phyloP scores from a whole-genome alignment of 116 monocot species.

The Cymodocea nodosa region DNA sequence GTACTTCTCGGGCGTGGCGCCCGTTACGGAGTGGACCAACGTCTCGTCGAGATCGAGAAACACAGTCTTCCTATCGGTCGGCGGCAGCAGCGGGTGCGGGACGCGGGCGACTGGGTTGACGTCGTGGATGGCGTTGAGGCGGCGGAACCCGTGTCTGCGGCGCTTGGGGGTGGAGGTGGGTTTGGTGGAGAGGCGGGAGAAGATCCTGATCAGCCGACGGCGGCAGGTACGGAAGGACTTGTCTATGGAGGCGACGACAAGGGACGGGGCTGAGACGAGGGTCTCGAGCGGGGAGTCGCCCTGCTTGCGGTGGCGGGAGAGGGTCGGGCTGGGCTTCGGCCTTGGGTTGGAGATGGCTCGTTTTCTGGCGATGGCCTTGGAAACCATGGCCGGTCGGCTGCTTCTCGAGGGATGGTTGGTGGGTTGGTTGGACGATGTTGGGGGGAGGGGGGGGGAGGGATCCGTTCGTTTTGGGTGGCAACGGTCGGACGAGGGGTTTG shows the following conservation, averaged over 20 bases:
- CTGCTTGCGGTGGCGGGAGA: slow-evolving; percentile 10
- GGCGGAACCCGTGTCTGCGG: slow-evolving; percentile 35
- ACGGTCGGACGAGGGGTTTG: background rate
- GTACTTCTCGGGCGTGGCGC: slow-evolving; percentile 18
- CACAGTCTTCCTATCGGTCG: slow-evolving; percentile 30
- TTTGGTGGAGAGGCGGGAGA: slow-evolving; percentile 26
- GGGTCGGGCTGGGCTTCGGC: slow-evolving; percentile 18
- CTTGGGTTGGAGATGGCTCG: slow-evolving; percentile 7
- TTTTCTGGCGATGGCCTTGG: slow-evolving; percentile 15
- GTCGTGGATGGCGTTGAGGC: slow-evolving; percentile 15
- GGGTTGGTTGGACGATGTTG: too few relatives aligned
- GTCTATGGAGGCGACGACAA: slow-evolving; percentile 33
- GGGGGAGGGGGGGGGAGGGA: background rate
- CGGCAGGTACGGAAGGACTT: slow-evolving; percentile 59
- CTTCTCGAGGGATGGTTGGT: background rate
- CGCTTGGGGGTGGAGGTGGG: slow-evolving; percentile 1
- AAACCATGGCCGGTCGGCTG: slow-evolving; percentile 34
- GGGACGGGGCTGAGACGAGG: slow-evolving; percentile 16
- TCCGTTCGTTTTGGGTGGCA: background rate
- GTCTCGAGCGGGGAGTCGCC: slow-evolving; percentile 24
- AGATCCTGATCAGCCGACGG: slow-evolving; percentile 51
- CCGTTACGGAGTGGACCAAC: slow-evolving; percentile 51
- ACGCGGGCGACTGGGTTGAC: background rate
- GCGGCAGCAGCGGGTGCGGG: slow-evolving; percentile 13
- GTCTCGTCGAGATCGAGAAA: slow-evolving; percentile 93